These are phyloP conservation scores for Melanogaster broomeanus DNA, from an alignment of 768 basidiomycete species.

Conservation along the genomic window DNA sequence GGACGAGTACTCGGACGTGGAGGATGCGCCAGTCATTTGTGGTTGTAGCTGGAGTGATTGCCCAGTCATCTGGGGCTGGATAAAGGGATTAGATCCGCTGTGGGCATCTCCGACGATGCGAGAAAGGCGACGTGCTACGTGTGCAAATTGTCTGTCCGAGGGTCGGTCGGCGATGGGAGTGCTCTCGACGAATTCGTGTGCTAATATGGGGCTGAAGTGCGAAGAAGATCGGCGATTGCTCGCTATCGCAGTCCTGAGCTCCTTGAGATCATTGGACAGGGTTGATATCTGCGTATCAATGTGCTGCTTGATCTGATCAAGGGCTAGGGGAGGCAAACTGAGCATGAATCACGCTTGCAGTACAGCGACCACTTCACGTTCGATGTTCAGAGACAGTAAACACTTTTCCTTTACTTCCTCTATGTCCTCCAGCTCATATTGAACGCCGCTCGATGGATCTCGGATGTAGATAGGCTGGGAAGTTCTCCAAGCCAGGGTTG, in stretches of 20 bases:
- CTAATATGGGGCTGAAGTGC: constrained; percentile 46
- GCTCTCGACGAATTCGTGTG: constrained; percentile 62
- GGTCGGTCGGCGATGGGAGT: constrained; percentile 69
- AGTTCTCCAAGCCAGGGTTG: constrained; percentile 89
- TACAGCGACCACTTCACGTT: constrained; percentile 67
- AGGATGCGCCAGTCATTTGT: constrained; percentile 75
- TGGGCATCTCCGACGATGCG: constrained; percentile 57
- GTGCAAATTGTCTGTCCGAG: constrained; percentile 72
- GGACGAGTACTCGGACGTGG: constrained; percentile 68
- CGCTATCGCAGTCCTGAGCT: constrained; percentile 70
- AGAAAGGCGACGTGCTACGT: constrained; percentile 72
- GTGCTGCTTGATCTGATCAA: constrained; percentile 98
- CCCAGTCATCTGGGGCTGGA: constrained; percentile 67
- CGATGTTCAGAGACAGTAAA: constrained; percentile 90
- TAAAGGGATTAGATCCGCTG: constrained; percentile 33
- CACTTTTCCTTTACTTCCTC: constrained; percentile 90
- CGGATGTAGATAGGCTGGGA: constrained; percentile 95
- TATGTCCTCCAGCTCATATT: constrained; percentile 94
- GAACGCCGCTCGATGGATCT: constrained; percentile 88
- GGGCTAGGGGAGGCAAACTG: constrained; percentile 51
- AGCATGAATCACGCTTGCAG: constrained; percentile 5
- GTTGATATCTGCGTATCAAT: constrained; percentile 89
- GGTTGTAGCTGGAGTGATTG: constrained; percentile 58
- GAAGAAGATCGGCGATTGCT: constrained; percentile 54
- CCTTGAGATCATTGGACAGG: constrained; percentile 87